Percentiles rank a stretch among this genome's conserved stretches.
Evolutionary conservation across 2,329 filamentous ascomycete species (phyloP).

Genomic region (Talaromyces marneffei): DNA sequence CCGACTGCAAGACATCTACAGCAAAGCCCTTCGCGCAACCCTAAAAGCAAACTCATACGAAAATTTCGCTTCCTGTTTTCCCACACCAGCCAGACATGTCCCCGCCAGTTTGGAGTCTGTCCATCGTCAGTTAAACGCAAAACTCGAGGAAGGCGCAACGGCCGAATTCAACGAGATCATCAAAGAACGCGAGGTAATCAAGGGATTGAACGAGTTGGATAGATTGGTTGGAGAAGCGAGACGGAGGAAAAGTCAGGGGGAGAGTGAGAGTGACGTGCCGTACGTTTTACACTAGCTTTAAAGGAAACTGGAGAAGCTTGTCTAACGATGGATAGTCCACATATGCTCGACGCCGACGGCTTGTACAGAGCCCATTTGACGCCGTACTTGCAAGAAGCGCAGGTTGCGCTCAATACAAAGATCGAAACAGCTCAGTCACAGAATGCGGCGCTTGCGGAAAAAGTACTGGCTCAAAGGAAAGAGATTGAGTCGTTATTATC

Average conservation of each 20-base stretch:
- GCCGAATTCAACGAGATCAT: conserved; percentile 59
- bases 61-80: conserved; percentile 60
- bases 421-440: conserved; percentile 47
- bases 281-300: conserved; percentile 22
- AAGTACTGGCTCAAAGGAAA: conserved; percentile 48
- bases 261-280: conserved; percentile 39
- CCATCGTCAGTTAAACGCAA: conserved; percentile 53
- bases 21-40: conserved; percentile 53
- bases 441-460: conserved; percentile 49
- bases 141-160: conserved; percentile 53
- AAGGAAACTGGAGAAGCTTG: background rate
- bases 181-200: conserved; percentile 50
- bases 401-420: conserved; percentile 45
- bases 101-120: conserved; percentile 52
- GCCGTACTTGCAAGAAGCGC: conserved; percentile 50
- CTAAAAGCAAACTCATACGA: conserved; percentile 56
- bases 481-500: conserved; percentile 54
- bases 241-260: conserved; percentile 44
- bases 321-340: conserved; percentile 41
- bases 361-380: conserved; percentile 55
- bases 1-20: conserved; percentile 56
- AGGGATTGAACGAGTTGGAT: conserved; percentile 57
- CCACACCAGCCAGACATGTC: conserved; percentile 54
- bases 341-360: conserved; percentile 52
- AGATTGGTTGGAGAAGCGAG: conserved; percentile 54